Percentiles rank a stretch among this genome's conserved stretches.
phyloP scores from a whole-genome alignment of 2,329 filamentous ascomycete species.

The Diaporthe vaccinii region DNA sequence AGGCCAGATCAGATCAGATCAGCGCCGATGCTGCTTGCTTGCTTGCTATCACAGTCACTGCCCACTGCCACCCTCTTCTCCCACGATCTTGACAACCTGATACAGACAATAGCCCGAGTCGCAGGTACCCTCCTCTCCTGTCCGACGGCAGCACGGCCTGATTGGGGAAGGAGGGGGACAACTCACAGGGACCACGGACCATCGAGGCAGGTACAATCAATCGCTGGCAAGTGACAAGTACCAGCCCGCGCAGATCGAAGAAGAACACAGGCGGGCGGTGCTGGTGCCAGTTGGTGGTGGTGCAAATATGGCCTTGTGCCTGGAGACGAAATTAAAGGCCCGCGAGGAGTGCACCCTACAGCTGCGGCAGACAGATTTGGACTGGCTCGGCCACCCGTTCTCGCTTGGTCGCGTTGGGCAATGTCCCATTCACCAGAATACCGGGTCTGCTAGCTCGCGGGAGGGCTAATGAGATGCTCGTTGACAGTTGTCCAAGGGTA shows the following conservation, averaged over 20 bases:
- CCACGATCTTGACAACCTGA: constrained; percentile 15
- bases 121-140: background rate
- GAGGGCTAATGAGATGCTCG: constrained; percentile 12
- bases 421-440: constrained; percentile 27
- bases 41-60: constrained; percentile 10
- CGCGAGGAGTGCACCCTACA: constrained; percentile 19
- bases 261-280: background rate
- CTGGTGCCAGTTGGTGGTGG: constrained; percentile 20
- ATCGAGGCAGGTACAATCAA: constrained; percentile 16
- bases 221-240: constrained; percentile 13
- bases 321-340: constrained; percentile 40
- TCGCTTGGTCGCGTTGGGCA: constrained; percentile 1
- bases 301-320: constrained; percentile 39
- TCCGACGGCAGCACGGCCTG: constrained; percentile 4
- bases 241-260: background rate
- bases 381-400: constrained; percentile 5
- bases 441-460: constrained; percentile 34
- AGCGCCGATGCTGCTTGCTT: constrained; percentile 23
- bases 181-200: constrained; percentile 18
- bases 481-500: constrained; percentile 15
- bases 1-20: constrained; percentile 16
- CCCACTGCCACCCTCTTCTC: background rate
- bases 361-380: constrained; percentile 11
- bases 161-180: constrained; percentile 3
- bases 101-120: constrained; percentile 10